phyloP scores from a whole-genome alignment of 176 grass and related monocot genomes.

The Rhynchospora pubera region DNA sequence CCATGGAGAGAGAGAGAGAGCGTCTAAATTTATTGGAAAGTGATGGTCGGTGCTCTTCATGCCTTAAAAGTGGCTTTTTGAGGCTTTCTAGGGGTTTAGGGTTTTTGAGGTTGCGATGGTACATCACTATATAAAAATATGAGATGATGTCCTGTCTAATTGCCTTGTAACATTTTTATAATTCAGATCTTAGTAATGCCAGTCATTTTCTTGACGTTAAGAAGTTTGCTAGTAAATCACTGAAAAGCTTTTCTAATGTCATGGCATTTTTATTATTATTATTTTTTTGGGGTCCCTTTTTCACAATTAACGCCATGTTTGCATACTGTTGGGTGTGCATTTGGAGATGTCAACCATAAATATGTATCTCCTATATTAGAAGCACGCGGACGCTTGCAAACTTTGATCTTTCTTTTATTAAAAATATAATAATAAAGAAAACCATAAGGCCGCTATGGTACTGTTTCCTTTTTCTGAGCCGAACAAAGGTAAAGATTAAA shows the following conservation, averaged over 20 bases:
- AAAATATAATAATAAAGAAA: too few species aligned
- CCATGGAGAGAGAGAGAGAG: constrained; percentile 27
- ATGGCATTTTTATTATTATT: background rate
- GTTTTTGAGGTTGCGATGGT: constrained; percentile 51
- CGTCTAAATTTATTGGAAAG: constrained; percentile 47
- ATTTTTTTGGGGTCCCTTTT: too few species aligned
- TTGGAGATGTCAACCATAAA: constrained; percentile 13
- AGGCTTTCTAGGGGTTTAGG: constrained; percentile 42
- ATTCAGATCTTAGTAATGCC: background rate
- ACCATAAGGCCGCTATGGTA: too few species aligned
- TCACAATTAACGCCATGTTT: background rate
- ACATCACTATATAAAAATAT: constrained; percentile 38
- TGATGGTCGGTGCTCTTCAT: constrained; percentile 62
- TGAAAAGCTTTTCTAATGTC: background rate
- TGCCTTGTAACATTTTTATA: background rate
- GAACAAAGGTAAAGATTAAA: background rate
- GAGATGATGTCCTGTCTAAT: constrained; percentile 8
- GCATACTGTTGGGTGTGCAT: background rate
- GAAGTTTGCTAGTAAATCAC: background rate
- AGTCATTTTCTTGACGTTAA: background rate
- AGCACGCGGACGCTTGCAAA: background rate
- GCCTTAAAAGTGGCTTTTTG: constrained; percentile 81
- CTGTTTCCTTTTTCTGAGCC: too few species aligned
- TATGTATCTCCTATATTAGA: background rate
- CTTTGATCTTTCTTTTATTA: background rate